Evolutionary conservation across 2,329 filamentous ascomycete genomes (phyloP).

Genomic region (Aureobasidium namibiae): DNA sequence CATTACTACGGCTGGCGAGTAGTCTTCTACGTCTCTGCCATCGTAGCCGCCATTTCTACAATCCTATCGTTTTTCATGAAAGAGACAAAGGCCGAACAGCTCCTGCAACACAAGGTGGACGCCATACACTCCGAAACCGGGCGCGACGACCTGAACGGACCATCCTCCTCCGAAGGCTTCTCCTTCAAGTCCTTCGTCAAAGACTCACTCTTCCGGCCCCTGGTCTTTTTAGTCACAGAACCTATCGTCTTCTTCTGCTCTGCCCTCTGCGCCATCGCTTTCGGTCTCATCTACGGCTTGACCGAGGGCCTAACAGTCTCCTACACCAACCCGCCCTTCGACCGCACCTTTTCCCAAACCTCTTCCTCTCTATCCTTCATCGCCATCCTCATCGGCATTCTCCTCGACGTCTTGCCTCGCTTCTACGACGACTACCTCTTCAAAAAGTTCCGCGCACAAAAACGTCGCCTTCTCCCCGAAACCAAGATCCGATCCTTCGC

Average conservation of each 20-base stretch:
- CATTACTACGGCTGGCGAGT: conserved; percentile 34
- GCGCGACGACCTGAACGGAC: conserved; percentile 15
- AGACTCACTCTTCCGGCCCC: conserved; percentile 34
- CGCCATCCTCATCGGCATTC: conserved; percentile 52
- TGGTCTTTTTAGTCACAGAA: conserved; percentile 37
- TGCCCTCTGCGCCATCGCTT: conserved; percentile 17
- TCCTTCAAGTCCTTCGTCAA: conserved; percentile 26
- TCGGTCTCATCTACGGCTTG: conserved; percentile 18
- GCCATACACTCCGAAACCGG: conserved; percentile 22
- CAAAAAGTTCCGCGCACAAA: conserved; percentile 18
- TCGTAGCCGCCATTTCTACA: conserved; percentile 29
- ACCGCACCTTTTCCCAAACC: conserved; percentile 26
- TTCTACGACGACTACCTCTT: conserved; percentile 31
- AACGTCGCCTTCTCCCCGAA: conserved; percentile 28
- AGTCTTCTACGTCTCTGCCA: conserved; percentile 38
- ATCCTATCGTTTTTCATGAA: conserved; percentile 29
- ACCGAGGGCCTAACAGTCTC: conserved; percentile 18
- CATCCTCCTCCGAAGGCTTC: conserved; percentile 5
- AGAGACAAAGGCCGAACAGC: conserved; percentile 37
- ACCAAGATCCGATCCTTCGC: conserved; percentile 37
- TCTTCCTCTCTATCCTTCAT: conserved; percentile 46
- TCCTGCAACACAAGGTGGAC: conserved; percentile 30
- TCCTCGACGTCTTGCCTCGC: conserved; percentile 32
- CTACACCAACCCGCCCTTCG: conserved; percentile 19
- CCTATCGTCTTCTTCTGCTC: conserved; percentile 40